phyloP scores from a whole-genome alignment of 495 filamentous ascomycete genomes.

The Ramalina intermedia region DNA sequence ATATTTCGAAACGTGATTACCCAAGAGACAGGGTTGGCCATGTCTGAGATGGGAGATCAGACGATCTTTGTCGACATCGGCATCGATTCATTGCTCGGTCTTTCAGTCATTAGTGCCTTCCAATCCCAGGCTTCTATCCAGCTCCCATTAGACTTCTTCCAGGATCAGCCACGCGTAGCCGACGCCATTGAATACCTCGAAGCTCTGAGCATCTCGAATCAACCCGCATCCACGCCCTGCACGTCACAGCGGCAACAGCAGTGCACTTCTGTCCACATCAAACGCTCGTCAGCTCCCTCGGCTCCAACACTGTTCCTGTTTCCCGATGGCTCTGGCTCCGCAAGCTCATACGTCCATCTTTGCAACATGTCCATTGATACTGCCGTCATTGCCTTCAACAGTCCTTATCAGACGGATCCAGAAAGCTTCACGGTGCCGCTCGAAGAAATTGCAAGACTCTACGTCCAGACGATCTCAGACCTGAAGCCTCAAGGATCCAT shows the following conservation, averaged over 20 bases:
- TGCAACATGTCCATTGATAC: conserved; percentile 34
- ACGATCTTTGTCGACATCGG: conserved; percentile 41
- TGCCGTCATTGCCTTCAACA: conserved; percentile 44
- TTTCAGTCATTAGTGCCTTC: conserved; percentile 35
- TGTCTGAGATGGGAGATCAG: conserved; percentile 23
- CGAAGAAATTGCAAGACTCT: too few relatives aligned
- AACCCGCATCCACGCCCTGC: too few relatives aligned
- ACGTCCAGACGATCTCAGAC: too few relatives aligned
- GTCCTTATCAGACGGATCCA: conserved; percentile 27
- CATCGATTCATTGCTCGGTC: conserved; percentile 42
- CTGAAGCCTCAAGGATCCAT: too few relatives aligned
- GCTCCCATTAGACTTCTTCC: background rate
- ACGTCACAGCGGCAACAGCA: too few relatives aligned
- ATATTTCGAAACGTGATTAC: background rate
- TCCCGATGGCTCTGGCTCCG: conserved; percentile 36
- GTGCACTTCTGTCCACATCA: too few relatives aligned
- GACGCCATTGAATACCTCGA: background rate
- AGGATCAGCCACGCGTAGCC: background rate
- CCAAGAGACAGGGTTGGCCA: conserved; percentile 9
- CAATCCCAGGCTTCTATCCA: background rate
- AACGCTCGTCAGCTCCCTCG: too few relatives aligned
- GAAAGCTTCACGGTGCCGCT: too few relatives aligned
- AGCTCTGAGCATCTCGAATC: too few relatives aligned
- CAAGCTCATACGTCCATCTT: conserved; percentile 44
- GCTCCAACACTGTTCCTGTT: conserved; percentile 27